Conservation (phyloP, 441 rosid species). For the Pelargonium fulgidum region DNA sequence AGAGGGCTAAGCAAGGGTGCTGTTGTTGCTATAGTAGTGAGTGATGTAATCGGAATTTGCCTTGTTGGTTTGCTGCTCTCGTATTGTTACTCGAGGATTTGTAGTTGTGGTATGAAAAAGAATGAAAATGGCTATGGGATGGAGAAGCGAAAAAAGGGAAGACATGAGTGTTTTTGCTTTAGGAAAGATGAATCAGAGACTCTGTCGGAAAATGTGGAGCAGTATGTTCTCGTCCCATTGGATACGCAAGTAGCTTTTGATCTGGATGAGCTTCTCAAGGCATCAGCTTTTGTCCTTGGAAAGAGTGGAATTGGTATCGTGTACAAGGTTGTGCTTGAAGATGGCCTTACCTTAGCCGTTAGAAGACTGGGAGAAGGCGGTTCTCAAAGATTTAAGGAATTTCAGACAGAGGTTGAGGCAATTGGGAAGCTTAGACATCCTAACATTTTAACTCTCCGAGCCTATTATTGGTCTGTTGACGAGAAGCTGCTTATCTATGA, state of each 20-base stretch:
- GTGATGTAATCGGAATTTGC: constrained; percentile 29
- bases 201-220: constrained; percentile 25
- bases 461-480: constrained; percentile 26
- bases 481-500: constrained; percentile 27
- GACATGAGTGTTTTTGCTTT: constrained; percentile 23
- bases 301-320: constrained; percentile 26
- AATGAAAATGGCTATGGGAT: constrained; percentile 15
- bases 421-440: constrained; percentile 26
- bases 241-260: constrained; percentile 24
- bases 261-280: constrained; percentile 26
- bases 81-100: constrained; percentile 20
- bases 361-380: constrained; percentile 27
- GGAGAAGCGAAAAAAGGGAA: constrained; percentile 15
- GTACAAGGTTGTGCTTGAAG: constrained; percentile 28
- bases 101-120: constrained; percentile 9
- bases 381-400: constrained; percentile 27
- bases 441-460: constrained; percentile 22
- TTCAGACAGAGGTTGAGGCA: constrained; percentile 26
- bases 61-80: constrained; percentile 25
- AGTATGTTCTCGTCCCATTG: constrained; percentile 21
- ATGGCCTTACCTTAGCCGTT: constrained; percentile 23
- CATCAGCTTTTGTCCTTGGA: constrained; percentile 24
- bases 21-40: constrained; percentile 19
- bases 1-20: constrained; percentile 22
- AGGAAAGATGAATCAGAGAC: constrained; percentile 23